Conservation (phyloP, 2,329 filamentous ascomycete genomes). For the Colletotrichum sp. region DNA sequence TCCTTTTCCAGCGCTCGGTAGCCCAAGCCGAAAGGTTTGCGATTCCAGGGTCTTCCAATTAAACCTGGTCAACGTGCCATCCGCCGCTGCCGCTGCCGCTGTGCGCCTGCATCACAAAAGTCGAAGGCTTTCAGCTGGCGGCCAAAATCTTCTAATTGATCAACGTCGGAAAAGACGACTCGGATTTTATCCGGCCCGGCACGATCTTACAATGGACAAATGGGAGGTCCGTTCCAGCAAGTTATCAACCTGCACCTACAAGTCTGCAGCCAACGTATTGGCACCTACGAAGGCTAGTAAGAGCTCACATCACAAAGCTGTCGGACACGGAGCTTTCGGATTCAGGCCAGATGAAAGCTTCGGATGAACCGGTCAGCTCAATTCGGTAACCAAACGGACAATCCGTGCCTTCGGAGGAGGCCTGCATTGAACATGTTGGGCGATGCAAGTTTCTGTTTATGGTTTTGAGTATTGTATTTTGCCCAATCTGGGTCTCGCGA, state of each 20-base stretch:
- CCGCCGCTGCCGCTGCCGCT: neutral
- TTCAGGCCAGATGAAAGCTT: neutral
- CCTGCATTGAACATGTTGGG: neutral
- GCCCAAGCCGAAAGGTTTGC: neutral
- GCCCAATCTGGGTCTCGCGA: neutral
- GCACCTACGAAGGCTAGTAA: neutral
- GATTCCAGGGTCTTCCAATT: neutral
- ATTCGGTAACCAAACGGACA: neutral
- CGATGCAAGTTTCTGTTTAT: neutral
- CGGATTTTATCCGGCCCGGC: neutral
- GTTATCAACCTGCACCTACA: neutral
- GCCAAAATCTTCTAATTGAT: neutral
- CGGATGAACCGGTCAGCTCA: neutral
- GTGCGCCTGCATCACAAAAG: neutral
- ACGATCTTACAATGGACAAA: neutral
- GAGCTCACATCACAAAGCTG: neutral
- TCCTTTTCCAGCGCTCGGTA: neutral
- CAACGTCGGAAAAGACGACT: neutral
- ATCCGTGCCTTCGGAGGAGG: neutral
- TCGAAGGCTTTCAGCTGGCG: neutral
- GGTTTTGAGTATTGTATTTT: neutral
- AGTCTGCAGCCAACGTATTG: neutral
- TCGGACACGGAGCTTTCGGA: neutral
- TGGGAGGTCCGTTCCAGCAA: neutral
- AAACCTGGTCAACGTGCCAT: neutral